Base-by-base conservation (phyloP, 2,329 filamentous ascomycete genomes). In the Magnaporthiopsis rhizophila region DNA sequence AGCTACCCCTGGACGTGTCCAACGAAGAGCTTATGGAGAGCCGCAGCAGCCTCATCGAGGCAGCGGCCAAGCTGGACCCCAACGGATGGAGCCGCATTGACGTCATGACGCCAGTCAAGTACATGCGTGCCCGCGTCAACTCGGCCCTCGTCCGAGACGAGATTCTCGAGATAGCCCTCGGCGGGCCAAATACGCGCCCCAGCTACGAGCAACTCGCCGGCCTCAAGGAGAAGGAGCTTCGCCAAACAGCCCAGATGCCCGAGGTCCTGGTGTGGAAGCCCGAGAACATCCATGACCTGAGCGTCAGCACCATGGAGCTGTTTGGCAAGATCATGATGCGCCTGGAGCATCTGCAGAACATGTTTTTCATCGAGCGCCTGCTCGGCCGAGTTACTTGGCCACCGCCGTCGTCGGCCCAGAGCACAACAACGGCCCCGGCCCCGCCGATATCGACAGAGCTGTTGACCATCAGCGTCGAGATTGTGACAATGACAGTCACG, bases 341-440 rank as follows among this genome's bases (percentile, higher is more conserved):
- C 2, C 75, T 85, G 2, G 78, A 81, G 28, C 79, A 83, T 59
- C 72, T 86, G 0, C 81, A 86, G 58, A 86, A 86, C 56, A 74
- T 83, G 3, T 86, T 88, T 65, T 79, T 88, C 12, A 74, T 86
- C 7, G 82, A 87, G 64, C 77, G 86, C 21, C 77, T 87, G 0
- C 72, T 87, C 83, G 81, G 24, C 71, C 73, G 3, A 30, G 28
- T 30, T 75, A 26, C 26, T 24, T 36, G 59, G 21, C 59, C 26
- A 15, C n/a, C 38, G 36, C 45, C 18, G 3, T 53, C 45, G 45
- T 53, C 45, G 7, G 8, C 45, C 21, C 45, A 53, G 18, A 11
- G 45, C 45, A 9, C 45, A 11, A 13, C 45, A 34, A 32, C 24
- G n/a, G 12, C 32, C 34, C 36, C 21, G 59, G 26, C 24, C 24